Base-by-base conservation (phyloP, 768 basidiomycete species). In the Termitomyces sp. region DNA sequence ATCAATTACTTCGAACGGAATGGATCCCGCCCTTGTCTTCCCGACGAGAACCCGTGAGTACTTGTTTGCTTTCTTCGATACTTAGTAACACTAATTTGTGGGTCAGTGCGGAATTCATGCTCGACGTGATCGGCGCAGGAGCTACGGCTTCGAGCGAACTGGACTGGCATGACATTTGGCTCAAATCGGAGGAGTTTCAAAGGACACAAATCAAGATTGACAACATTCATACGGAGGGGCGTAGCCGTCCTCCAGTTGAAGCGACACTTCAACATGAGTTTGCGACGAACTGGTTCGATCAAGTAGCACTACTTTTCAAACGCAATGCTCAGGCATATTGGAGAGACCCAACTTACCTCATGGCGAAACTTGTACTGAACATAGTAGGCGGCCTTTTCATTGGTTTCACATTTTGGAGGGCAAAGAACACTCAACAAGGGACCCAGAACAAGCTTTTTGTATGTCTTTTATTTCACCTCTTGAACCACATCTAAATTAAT, bases 41-140 rank as follows among this genome's bases (percentile, higher is more conserved):
- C 78, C 11, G 76, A 81, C 3, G 92, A 85, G 69, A 95, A 95
- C 64, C 91, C 92, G 87, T 88, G 60, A 56, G 78, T 30, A 15
- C 20, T 36, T 27, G 36, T 18, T 58, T 20, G 11, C 7, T 46
- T 12, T 22, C 15, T n/a, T 42, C 11, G 31, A n/a, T 9, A n/a
- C 15, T 7, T 11, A 16, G 24, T 22, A n/a, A n/a, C n/a, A 31
- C 7, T 39, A 12, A 27, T 18, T 47, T 24, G 42, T 6, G 6
- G 33, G 24, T 33, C 47, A 84, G 83, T 42, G 84, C 84, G 31
- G 84, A 85, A 60, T 85, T 78, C 60, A 84, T 85, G 76, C 78
- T 91, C 20, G 84, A 87, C 30, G 87, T 84, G 47, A 90, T 90
- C 58, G 89, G 89, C 18, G 88, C 89, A 31, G 89, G 89, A 3